Evolutionary conservation across 106 monocot species (phyloP), one percentile per base, ranked within the genome.

Genomic region (Apostasia shenzhenica): DNA sequence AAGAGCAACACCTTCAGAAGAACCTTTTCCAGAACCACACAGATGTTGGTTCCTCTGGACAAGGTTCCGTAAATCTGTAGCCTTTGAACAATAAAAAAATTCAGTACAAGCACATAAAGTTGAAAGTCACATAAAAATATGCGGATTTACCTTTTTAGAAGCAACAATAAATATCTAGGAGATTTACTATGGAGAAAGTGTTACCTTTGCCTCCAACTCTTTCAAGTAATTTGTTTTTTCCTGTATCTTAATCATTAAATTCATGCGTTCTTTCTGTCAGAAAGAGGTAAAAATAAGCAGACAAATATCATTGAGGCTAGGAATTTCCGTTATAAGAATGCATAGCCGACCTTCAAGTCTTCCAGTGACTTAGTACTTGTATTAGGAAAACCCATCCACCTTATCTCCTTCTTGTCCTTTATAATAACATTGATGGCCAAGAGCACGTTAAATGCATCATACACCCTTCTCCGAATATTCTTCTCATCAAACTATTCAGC

Each of bases 371-470:
- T 79, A 41, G 40, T 72, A 13, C 49, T 81, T 49, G 69, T 59
- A 68, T 57, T 50, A 61, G 86, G 76, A 69, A 79, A 81, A 11
- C 90, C 90, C 26, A 71, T 73, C 90, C 90, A 91, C 47, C 66
- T 53, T 59, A 91, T 75, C 63, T 91, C 86, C 73, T 91, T 91
- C 67, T 87, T 86, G 55, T 83, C 90, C 57, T 81, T 83, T 45
- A 61, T 61, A 69, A 91, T 84, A 77, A 81, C 73, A 79, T 83
- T 70, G 48, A 87, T 86, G 14, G 90, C 83, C 63, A 84, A 71
- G n/a, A 91, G 90, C 76, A 91, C 90, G 54, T 91, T 91, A 60
- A 91, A 79, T 64, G 86, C 90, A 80, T 91, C 90, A 69, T 91
- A 91, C 13, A 91, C 86, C 63, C 90, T 83, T 52, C 90, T 73